A percentile compares a stretch with the other conserved stretches of the same genome.
These are phyloP conservation scores for Boeremia exigua DNA, from an alignment of 2,329 filamentous ascomycete species.

Conservation along the genomic window DNA sequence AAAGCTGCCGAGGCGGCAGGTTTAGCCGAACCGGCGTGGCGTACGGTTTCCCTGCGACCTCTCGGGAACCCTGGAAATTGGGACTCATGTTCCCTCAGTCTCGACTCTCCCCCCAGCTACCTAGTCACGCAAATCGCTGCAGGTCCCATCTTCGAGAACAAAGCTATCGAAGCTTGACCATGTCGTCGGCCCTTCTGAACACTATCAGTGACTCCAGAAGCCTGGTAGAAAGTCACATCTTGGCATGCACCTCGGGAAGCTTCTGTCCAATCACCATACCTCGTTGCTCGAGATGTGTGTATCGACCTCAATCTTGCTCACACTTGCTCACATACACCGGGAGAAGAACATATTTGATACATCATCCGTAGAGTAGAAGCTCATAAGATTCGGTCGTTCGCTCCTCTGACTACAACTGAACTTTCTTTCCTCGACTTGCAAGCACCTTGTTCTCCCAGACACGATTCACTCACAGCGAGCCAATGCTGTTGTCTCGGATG, in stretches of 20 bases:
- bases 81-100: neutral
- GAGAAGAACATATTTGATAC: neutral
- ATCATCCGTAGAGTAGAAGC: neutral
- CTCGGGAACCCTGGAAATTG: no score
- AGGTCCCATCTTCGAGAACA: neutral
- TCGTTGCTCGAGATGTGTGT: constrained; percentile 8
- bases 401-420: neutral
- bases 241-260: constrained; percentile 8
- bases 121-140: constrained; percentile 5
- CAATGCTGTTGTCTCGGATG: neutral
- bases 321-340: constrained; percentile 16
- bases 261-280: constrained; percentile 6
- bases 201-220: neutral
- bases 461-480: neutral
- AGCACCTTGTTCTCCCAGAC: neutral
- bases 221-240: constrained; percentile 2
- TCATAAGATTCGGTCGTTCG: neutral
- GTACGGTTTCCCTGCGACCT: neutral
- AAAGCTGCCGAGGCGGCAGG: constrained; percentile 17
- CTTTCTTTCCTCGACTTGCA: neutral
- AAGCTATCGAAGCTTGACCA: constrained; percentile 6
- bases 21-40: constrained; percentile 22
- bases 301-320: constrained; percentile 33
- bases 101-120: neutral
- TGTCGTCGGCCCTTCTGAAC: constrained; percentile 5